phyloP scores from a whole-genome alignment of 768 basidiomycete species.

The Sporobolomyces roseus region DNA sequence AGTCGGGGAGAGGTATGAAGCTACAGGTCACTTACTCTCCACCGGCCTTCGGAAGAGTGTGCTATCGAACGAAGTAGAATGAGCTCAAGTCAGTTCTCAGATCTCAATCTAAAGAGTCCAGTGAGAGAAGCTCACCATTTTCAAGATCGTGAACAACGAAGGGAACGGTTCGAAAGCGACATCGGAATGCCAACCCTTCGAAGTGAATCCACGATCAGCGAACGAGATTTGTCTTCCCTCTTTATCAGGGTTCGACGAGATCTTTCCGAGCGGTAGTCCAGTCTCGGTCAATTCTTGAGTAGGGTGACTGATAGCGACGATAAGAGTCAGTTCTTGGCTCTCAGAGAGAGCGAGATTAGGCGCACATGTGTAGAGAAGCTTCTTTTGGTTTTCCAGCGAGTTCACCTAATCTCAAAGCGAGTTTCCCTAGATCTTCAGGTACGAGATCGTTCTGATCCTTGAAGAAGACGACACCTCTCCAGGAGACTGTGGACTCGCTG shows the following conservation, averaged over 20 bases:
- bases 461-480: slow-evolving; percentile 50
- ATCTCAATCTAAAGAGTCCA: not conserved
- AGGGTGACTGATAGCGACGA: slow-evolving; percentile 43
- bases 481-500: slow-evolving; percentile 43
- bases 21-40: slow-evolving; percentile 36
- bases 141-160: slow-evolving; percentile 46
- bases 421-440: slow-evolving; percentile 44
- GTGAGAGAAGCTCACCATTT: slow-evolving; percentile 39
- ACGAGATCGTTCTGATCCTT: slow-evolving; percentile 46
- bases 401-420: slow-evolving; percentile 45
- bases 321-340: not conserved
- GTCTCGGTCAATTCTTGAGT: slow-evolving; percentile 45
- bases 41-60: slow-evolving; percentile 47
- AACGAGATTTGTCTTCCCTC: slow-evolving; percentile 43
- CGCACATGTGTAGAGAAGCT: slow-evolving; percentile 45
- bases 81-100: no score
- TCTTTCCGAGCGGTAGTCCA: slow-evolving; percentile 46
- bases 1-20: not conserved
- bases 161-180: slow-evolving; percentile 49
- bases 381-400: slow-evolving; percentile 46
- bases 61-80: slow-evolving; percentile 10
- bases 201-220: slow-evolving; percentile 35
- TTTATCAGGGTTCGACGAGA: slow-evolving; percentile 41
- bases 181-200: slow-evolving; percentile 27
- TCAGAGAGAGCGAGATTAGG: not conserved